These are phyloP conservation scores for Picochlorum sp. DNA, from an alignment of 139 green algal genomes.

Conservation along the genomic window DNA sequence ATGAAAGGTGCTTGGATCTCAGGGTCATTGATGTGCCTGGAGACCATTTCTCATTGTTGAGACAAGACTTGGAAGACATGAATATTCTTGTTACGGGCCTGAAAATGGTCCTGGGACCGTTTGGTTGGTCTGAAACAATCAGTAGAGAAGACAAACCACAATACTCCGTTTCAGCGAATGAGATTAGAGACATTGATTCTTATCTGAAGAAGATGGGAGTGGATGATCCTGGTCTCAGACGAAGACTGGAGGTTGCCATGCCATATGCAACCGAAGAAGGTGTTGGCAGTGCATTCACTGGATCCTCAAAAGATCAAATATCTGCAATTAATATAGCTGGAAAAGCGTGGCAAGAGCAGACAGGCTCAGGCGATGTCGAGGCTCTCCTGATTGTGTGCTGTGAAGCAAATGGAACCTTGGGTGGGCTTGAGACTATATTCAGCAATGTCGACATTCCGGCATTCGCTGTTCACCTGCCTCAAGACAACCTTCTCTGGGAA, in stretches of 20 bases:
- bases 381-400: constrained; percentile 30
- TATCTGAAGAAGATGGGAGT: constrained; percentile 80
- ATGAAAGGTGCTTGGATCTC: constrained; percentile 53
- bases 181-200: constrained; percentile 55
- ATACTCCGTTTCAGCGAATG: constrained; percentile 27
- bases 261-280: constrained; percentile 18
- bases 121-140: constrained; percentile 43
- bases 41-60: constrained; percentile 82
- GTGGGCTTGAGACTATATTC: constrained; percentile 25
- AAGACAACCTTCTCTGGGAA: constrained; percentile 15
- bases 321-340: constrained; percentile 17
- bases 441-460: constrained; percentile 19
- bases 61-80: constrained; percentile 47
- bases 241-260: constrained; percentile 28
- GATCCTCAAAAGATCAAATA: background rate
- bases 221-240: constrained; percentile 28
- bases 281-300: constrained; percentile 1
- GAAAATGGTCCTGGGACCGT: constrained; percentile 36
- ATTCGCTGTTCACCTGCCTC: constrained; percentile 24
- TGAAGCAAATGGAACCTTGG: constrained; percentile 27
- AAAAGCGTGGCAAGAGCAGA: background rate
- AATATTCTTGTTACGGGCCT: constrained; percentile 40
- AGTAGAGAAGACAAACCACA: constrained; percentile 6
- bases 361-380: background rate
- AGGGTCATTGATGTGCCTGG: constrained; percentile 55